Base-by-base conservation (phyloP, 1,284 basidiomycete species). In the Moesziomyces parantarcticus region DNA sequence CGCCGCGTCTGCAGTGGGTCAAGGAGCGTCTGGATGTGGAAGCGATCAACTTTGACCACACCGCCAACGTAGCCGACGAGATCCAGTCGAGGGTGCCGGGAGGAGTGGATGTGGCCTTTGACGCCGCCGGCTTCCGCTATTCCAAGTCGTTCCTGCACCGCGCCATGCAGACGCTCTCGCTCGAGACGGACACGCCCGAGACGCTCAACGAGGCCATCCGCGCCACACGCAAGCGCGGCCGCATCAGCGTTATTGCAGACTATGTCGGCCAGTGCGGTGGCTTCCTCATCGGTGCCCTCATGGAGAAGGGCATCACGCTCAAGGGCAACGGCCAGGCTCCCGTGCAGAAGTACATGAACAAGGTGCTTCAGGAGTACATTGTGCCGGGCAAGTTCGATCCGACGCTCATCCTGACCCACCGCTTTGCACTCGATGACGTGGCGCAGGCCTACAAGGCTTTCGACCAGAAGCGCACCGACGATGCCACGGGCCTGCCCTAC, bases 111-210 rank as follows among this genome's bases (percentile, higher is more conserved):
- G 65, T 73, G 5, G 57, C 59, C 1, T 74, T 77, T 43, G 76
- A 77, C 49, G 62, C 62, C 1, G 70, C 76, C n/a, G 76, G 76
- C 10, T 73, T 64, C 60, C 65, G 74, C 20, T 76, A 76, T 65
- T 64, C 80, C 26, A 78, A 80, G 69, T 64, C 69, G 5, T 64
- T 75, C 51, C 26, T 86, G 6, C 91, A 92, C 85, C 90, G 90
- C 79, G 86, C 89, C 40, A 89, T 91, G 84, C 90, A 90, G 83
- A 80, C 88, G 13, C 84, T 91, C 41, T 89, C 90, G 87, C 86
- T 92, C 39, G 91, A 92, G 85, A 92, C 90, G 0, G 91, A 92
- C 77, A 88, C 89, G 0, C 86, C 88, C 3, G 91, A 92, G 82
- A 91, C 87, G 5, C 85, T 89, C 63, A 92, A 84, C 75, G 90